Base-by-base conservation (phyloP, 371 early-diverging fungal species). In the Mortierella sp. region DNA sequence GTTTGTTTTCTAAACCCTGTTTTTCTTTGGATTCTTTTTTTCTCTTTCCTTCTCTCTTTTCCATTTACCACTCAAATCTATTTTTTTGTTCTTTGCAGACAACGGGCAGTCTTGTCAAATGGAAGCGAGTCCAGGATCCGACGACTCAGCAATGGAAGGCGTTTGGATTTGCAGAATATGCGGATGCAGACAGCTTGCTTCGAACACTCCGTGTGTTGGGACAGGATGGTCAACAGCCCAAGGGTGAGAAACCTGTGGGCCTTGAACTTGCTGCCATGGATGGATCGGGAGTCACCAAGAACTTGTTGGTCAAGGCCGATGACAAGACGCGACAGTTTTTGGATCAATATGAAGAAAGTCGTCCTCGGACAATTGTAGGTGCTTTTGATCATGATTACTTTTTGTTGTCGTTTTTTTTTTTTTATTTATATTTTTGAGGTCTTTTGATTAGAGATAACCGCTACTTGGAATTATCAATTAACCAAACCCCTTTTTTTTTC, bases 101-200 rank as follows among this genome's bases (percentile, higher is more conserved):
- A 26, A 88, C 88, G 52, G 94, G 94, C 46, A 79, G 79, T 4
- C 66, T 94, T 18, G 48, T 76, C 51, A 84, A 84, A 29, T 95
- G 95, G 95, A 94, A 91, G 66, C 89, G 94, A 25, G 87, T 92
- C 26, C 87, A 86, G 72, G 91, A 91, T 72, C 83, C 87, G 12
- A 80, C 88, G 5, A 63, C 57, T 46, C 91, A 91, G 5, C 87
- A 87, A 25, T 90, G 92, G 57, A 91, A 91, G 73, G 89, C 87
- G 0, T 96, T 93, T 83, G 96, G 96, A 0, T 94, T 96, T 80
- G 92, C 90, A 47, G 90, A 92, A 25, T 96, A 90, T 73, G 90
- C 86, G 18, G 86, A 91, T 66, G 87, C 93, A 7, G 90, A 90
- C 47, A 84, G 89, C 59, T 85, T 92, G 1, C 72, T 93, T 51